These are phyloP conservation scores for Fusarium zealandicum DNA, from an alignment of 2,329 filamentous ascomycete species.

Conservation along the genomic window DNA sequence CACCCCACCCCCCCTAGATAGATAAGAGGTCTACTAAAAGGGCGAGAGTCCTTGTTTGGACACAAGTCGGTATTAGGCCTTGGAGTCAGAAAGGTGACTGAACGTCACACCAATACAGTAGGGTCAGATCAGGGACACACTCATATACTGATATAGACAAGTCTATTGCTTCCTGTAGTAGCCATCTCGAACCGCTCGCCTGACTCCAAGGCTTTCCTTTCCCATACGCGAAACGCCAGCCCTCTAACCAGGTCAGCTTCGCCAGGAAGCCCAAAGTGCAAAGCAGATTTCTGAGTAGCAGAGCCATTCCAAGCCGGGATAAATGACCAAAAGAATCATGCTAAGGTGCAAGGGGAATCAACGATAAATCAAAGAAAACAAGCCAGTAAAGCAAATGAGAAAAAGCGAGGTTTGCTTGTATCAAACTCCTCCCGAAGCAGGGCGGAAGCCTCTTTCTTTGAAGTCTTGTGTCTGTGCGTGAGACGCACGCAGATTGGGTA, in stretches of 20 bases:
- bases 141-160: not conserved
- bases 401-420: slow-evolving; percentile 11
- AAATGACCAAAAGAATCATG: slow-evolving; percentile 9
- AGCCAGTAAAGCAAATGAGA: slow-evolving; percentile 4
- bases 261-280: slow-evolving; percentile 29
- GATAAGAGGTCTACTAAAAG: no score
- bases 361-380: slow-evolving; percentile 7
- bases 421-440: slow-evolving; percentile 14
- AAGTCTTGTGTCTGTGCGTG: slow-evolving; percentile 24
- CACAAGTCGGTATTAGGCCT: no score
- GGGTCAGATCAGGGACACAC: not conserved
- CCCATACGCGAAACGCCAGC: slow-evolving; percentile 34
- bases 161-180: slow-evolving; percentile 30
- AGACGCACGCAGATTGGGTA: slow-evolving; percentile 34
- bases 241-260: slow-evolving; percentile 29
- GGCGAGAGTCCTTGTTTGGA: no score
- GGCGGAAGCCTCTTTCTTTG: slow-evolving; percentile 27
- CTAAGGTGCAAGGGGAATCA: slow-evolving; percentile 19
- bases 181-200: slow-evolving; percentile 29
- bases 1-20: no score
- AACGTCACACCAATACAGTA: no score
- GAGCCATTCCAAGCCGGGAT: slow-evolving; percentile 1
- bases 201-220: slow-evolving; percentile 21
- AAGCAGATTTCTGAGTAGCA: slow-evolving; percentile 2
- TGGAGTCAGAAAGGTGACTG: not conserved